Evolutionary conservation across 2,329 filamentous ascomycete species (phyloP).

Genomic region (Calonectria montana): DNA sequence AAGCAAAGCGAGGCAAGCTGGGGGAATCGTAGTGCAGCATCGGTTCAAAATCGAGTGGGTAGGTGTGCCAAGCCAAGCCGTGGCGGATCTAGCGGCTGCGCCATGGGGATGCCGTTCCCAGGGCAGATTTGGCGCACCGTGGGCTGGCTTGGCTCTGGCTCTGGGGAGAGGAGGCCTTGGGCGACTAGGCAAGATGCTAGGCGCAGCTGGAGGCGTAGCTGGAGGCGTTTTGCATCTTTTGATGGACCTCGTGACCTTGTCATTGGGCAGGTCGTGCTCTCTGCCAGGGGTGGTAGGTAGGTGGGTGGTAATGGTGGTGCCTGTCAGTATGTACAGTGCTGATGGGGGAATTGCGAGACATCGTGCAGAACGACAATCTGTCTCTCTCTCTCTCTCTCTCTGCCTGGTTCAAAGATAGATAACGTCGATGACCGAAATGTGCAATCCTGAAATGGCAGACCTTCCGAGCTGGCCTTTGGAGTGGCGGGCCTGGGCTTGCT

Average conservation of each 20-base stretch:
- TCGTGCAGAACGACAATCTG: too few species aligned
- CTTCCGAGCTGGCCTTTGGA: neutral
- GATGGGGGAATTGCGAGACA: too few species aligned
- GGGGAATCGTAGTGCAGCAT: neutral
- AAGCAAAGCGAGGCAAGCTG: constrained; percentile 1
- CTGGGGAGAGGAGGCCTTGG: neutral
- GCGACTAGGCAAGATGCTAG: neutral
- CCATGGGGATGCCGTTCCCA: constrained; percentile 12
- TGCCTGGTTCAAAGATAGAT: neutral
- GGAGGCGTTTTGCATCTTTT: neutral
- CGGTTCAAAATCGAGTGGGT: neutral
- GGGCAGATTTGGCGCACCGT: neutral
- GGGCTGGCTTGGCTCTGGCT: neutral
- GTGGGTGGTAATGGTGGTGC: too few species aligned
- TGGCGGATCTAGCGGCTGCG: constrained; percentile 20
- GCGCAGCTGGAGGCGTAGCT: neutral
- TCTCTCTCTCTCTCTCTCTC: too few species aligned
- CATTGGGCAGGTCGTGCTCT: neutral
- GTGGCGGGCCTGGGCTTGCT: neutral
- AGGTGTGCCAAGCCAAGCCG: constrained; percentile 8
- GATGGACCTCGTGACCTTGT: neutral
- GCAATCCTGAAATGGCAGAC: neutral
- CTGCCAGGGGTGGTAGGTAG: neutral
- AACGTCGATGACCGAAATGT: neutral
- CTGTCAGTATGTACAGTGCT: too few species aligned